phyloP scores from a whole-genome alignment of 306 rosid genomes.

The Alnus rubra region DNA sequence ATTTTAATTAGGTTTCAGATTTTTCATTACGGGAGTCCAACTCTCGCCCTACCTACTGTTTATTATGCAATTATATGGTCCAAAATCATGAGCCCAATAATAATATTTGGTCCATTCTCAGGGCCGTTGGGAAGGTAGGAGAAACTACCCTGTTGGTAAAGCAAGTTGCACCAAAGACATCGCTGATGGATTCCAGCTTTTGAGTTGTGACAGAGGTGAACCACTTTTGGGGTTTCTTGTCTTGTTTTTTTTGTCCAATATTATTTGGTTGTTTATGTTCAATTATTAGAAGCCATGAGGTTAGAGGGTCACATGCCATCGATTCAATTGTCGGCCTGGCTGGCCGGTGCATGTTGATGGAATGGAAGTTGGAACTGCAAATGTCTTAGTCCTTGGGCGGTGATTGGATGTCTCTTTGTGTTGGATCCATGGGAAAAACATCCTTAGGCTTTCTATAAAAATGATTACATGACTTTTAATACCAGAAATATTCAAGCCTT shows the following conservation, averaged over 20 bases:
- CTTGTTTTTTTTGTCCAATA: slow-evolving; percentile 17
- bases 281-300: slow-evolving; percentile 15
- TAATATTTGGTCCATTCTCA: neutral
- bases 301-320: slow-evolving; percentile 18
- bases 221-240: slow-evolving; percentile 13
- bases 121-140: neutral
- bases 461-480: neutral
- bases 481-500: neutral
- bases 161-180: neutral
- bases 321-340: slow-evolving; percentile 1
- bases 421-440: neutral
- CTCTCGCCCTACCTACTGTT: too few relatives aligned
- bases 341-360: neutral
- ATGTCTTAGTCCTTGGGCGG: too few relatives aligned
- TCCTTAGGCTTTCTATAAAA: neutral
- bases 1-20: too few relatives aligned
- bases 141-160: neutral
- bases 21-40: too few relatives aligned
- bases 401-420: neutral
- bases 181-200: slow-evolving; percentile 8
- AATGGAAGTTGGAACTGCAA: neutral
- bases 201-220: slow-evolving; percentile 2
- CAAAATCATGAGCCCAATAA: neutral
- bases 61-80: too few relatives aligned
- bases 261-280: neutral